These are phyloP conservation scores for Beauveria australis DNA, from an alignment of 2,329 filamentous ascomycete species.

Conservation along the genomic window DNA sequence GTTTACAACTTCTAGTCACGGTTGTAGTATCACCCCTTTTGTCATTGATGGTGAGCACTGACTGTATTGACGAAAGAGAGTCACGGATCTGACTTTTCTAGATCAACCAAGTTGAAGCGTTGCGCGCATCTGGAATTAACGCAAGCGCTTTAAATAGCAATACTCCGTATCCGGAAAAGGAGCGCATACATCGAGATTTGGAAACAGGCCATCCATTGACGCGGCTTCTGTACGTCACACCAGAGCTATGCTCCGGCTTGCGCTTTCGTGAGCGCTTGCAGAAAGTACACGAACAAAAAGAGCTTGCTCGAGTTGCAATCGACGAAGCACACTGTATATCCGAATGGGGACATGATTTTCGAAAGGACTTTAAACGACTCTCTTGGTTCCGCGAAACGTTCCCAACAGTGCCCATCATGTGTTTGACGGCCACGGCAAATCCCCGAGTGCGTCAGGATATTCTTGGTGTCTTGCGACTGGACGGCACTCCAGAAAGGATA, in stretches of 20 bases:
- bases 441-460: slow-evolving; percentile 74
- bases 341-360: slow-evolving; percentile 97
- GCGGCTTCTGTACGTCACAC: slow-evolving; percentile 84
- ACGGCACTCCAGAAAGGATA: slow-evolving; percentile 48
- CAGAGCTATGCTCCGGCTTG: slow-evolving; percentile 73
- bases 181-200: slow-evolving; percentile 68
- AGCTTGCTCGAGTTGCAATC: slow-evolving; percentile 80
- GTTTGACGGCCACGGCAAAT: slow-evolving; percentile 87
- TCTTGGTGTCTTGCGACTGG: slow-evolving; percentile 62
- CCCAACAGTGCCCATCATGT: slow-evolving; percentile 82
- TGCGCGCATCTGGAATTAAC: slow-evolving; percentile 64
- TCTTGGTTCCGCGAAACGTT: slow-evolving; percentile 78
- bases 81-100: slow-evolving; percentile 24
- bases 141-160: slow-evolving; percentile 85
- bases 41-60: slow-evolving; percentile 67
- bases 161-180: slow-evolving; percentile 56
- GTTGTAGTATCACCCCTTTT: slow-evolving; percentile 85
- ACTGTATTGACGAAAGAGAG: neutral
- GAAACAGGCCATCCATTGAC: slow-evolving; percentile 79
- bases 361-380: slow-evolving; percentile 81
- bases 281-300: slow-evolving; percentile 67
- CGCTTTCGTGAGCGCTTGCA: slow-evolving; percentile 68
- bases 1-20: slow-evolving; percentile 50
- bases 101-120: slow-evolving; percentile 86
- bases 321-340: slow-evolving; percentile 97